Percentiles rank a stretch among this genome's conserved stretches.
These are phyloP conservation scores for Odonthalia washingtoniensis DNA, from an alignment of 31 red algal genomes.

Conservation along the genomic window DNA sequence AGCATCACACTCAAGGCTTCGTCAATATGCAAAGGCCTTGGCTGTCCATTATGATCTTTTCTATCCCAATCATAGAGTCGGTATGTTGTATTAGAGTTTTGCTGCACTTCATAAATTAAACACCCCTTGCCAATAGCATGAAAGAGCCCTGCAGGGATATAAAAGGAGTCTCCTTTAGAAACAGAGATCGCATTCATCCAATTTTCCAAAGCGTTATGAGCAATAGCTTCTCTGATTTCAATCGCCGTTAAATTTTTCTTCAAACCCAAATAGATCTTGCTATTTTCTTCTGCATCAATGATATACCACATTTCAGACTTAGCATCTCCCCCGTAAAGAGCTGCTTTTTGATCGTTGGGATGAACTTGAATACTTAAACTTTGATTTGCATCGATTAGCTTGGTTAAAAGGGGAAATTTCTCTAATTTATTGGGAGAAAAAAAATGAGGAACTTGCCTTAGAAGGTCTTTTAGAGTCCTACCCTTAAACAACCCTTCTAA, in stretches of 20 bases:
- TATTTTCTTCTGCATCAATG: background rate
- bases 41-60: slow-evolving; percentile 21
- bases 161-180: slow-evolving; percentile 9
- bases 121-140: slow-evolving; percentile 27
- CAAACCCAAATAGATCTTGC: slow-evolving; percentile 10
- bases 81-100: slow-evolving; percentile 45
- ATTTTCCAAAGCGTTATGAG: background rate
- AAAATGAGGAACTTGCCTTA: background rate
- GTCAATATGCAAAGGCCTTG: slow-evolving; percentile 36
- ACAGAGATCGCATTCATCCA: background rate
- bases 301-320: slow-evolving; percentile 45
- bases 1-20: slow-evolving; percentile 13
- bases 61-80: slow-evolving; percentile 39
- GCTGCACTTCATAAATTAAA: slow-evolving; percentile 39
- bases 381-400: slow-evolving; percentile 27
- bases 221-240: background rate
- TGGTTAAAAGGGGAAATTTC: slow-evolving; percentile 29
- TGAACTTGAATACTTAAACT: slow-evolving; percentile 35
- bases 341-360: slow-evolving; percentile 4
- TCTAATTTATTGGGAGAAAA: slow-evolving; percentile 1
- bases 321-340: background rate
- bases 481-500: background rate
- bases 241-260: background rate
- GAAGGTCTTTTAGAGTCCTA: slow-evolving; percentile 1
- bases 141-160: slow-evolving; percentile 9